Evolutionary conservation across 768 basidiomycete species (phyloP), one percentile per base, ranked within the genome.

Genomic region (Zangia roseola): DNA sequence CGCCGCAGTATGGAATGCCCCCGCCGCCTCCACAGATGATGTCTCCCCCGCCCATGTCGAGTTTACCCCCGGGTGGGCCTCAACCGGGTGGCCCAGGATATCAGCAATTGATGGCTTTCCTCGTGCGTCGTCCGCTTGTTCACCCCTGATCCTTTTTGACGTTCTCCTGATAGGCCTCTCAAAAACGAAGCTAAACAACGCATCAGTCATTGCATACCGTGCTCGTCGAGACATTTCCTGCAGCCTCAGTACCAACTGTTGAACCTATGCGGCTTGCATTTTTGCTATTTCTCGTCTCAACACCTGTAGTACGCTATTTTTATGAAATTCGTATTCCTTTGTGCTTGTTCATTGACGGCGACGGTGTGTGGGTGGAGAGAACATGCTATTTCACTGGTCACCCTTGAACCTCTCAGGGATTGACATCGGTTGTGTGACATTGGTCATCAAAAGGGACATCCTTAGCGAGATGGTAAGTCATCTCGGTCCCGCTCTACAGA

Each of bases 41-140:
- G 64, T 75, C 73, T 21, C 68, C 72, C 7, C 70, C 75, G 38
- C 74, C 77, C 3, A 71, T 76, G 52, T 63, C 69, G 19, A 59
- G 68, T 46, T 56, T 70, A 42, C 67, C 73, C 31, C 71, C 74
- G 12, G 68, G 76, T 35, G 69, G 65, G 24, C 65, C 71, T 10
- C 73, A 76, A 47, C 67, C 73, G 1, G 76, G 76, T 4, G 64
- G 63, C 16, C 68, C 68, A 0, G 73, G 70, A 40, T 85, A 83
- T 55, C 82, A 83, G 56, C 82, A 86, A 57, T 65, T 88, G 37
- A 84, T 88, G 82, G 78, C 80, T 16, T 88, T 81, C 59, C 70
- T 85, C 54, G 86, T 87, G 51, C 69, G 81, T 65, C 13, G 41
- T n/a, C 17, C 4, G 13, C 9, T 6, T 33, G 14, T 47, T 20